A percentile compares a stretch with the other conserved stretches of the same genome.
phyloP scores from a whole-genome alignment of 306 rosid species.

The Acmispon strigosus region DNA sequence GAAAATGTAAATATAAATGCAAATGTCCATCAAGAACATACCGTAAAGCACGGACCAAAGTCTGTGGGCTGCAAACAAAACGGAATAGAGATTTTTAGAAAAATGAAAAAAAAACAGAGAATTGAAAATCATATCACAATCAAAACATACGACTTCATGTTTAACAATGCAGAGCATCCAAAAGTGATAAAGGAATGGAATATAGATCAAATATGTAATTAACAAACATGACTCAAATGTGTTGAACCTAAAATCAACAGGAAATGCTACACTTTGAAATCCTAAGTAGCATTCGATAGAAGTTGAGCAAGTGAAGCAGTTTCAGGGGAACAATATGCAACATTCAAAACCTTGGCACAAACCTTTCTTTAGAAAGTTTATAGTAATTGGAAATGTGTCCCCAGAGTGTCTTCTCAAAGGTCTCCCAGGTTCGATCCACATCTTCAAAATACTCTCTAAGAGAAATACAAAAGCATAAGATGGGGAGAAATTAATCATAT shows the following conservation, averaged over 20 bases:
- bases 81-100: not conserved
- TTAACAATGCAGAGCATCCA: slow-evolving; percentile 16
- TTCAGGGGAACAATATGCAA: slow-evolving; percentile 9
- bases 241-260: not conserved
- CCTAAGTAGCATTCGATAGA: not conserved
- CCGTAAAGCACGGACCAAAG: slow-evolving; percentile 94
- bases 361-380: slow-evolving; percentile 96
- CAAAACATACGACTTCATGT: not conserved
- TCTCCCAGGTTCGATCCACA: slow-evolving; percentile 91
- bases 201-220: not conserved
- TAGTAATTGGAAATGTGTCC: slow-evolving; percentile 77
- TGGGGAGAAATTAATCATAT: slow-evolving; percentile 13
- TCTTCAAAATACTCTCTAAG: slow-evolving; percentile 92
- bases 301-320: not conserved
- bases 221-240: not conserved
- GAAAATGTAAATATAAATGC: slow-evolving; percentile 17
- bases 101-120: slow-evolving; percentile 3
- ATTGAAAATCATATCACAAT: slow-evolving; percentile 7
- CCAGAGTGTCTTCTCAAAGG: slow-evolving; percentile 93
- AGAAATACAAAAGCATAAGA: slow-evolving; percentile 23
- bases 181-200: slow-evolving; percentile 4
- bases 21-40: slow-evolving; percentile 25
- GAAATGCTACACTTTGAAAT: slow-evolving; percentile 6
- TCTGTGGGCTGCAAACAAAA: slow-evolving; percentile 74
- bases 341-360: slow-evolving; percentile 17